Evolutionary conservation across 495 filamentous ascomycete species (phyloP), one percentile per base, ranked within the genome.

Genomic region (Peziza echinospora): DNA sequence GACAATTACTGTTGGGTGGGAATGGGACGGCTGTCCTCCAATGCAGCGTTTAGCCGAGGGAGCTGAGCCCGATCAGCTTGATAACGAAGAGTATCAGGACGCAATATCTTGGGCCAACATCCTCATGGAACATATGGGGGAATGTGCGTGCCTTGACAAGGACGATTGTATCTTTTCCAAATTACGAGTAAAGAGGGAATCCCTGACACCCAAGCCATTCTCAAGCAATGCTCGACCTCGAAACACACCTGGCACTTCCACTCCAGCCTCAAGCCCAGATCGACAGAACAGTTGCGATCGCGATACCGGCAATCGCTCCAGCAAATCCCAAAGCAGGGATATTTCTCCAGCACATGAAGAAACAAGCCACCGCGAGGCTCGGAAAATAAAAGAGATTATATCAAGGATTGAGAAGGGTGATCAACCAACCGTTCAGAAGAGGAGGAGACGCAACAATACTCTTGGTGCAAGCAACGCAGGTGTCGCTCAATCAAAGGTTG

Each of bases 1-100:
- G 5, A 76, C 80, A 56, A 63, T 83, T 19, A 79, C 78, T 1
- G 65, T 78, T 19, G 69, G 70, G 49, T 83, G 78, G 78, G 75
- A 80, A 52, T 63, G 76, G 22, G 67, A 71, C 47, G 44, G 47
- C 34, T 24, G 26, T 41, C 24, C 26, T 24, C 25, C 47, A 25
- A 37, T 26, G 41, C 60, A 67, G 21, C 60, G 70, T 26, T 59
- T 71, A 21, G 62, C 62, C 25, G 62, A 66, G 26, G 63, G 64
- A 26, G 57, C 62, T 9, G 50, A 60, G 43, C 48, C 56, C 49
- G 28, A 48, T 39, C 30, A 55, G 45, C 46, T 60, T 17, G 56
- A 49, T 42, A 67, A 68, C 47, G 64, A 67, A 8, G 52, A 69
- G 37, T 63, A 67, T n/a, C 69, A 65, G 41, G 61, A 66, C 44